Conservation (phyloP, 1,284 basidiomycete species). For the Pisolithus thermaeus region DNA sequence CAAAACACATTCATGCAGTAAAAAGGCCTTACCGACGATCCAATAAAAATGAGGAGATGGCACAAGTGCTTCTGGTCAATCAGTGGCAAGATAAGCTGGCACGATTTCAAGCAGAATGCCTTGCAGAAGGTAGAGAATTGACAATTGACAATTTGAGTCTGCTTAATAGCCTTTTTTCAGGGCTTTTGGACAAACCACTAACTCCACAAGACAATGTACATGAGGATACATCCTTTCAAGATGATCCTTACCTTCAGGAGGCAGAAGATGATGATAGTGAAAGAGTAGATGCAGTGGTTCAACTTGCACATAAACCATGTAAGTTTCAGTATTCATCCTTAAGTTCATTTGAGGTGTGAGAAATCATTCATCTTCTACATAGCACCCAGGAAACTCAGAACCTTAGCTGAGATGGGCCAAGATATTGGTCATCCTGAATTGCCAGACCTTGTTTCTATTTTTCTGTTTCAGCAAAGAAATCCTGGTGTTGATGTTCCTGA, state of each 20-base stretch:
- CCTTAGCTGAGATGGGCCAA: neutral
- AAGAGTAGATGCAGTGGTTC: neutral
- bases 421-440: no score
- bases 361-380: neutral
- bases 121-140: neutral
- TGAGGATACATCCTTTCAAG: neutral
- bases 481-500: neutral
- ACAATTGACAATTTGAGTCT: neutral
- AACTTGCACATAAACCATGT: neutral
- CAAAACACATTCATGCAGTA: constrained; percentile 1
- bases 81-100: neutral
- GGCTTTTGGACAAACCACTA: neutral
- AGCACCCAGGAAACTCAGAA: neutral
- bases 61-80: neutral
- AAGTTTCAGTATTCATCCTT: neutral
- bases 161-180: neutral
- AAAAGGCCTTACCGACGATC: neutral
- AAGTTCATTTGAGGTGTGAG: no score
- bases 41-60: neutral
- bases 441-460: neutral
- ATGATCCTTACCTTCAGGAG: neutral
- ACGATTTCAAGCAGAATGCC: neutral
- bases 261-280: neutral
- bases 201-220: neutral
- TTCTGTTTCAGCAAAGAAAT: neutral